Base-by-base conservation (phyloP, 2,329 filamentous ascomycete genomes). In the Fusarium praegraminearum region DNA sequence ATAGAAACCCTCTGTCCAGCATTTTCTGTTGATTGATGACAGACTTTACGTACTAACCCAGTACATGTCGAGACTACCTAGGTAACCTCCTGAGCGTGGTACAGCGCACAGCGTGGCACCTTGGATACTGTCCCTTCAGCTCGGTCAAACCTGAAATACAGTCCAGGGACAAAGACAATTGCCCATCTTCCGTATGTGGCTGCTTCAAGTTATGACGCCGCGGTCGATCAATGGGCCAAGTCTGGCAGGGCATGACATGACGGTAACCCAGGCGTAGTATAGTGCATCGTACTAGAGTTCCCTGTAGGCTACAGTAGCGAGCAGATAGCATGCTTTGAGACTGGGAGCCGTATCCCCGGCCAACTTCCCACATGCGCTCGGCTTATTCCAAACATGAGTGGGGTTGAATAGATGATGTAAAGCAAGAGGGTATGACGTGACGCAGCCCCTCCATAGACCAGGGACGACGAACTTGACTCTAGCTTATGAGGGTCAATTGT, bases 331-430 rank as follows among this genome's bases (percentile, higher is more conserved):
- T 36, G 32, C 47, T 50, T 26, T 16, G 32, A n/a, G 18, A 22
- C 40, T 43, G 28, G 30, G 28, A 38, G 46, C 40, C 45, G 49
- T 47, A 30, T 49, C 41, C 41, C 53, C 20, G 45, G 26, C 33
- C 30, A 43, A 46, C 41, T 44, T 65, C 46, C 51, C 63, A 28
- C 43, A 55, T 47, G 35, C 43, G 62, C 41, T 49, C 30, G 50
- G 16, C 20, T 9, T 43, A 24, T 54, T 43, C 43, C 26, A 41
- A 49, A 38, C 24, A 43, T 35, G 35, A 41, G 30, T 30, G 30
- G 35, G 36, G 57, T 53, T 65, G 36, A 40, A 28, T 51, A 53
- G 28, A 70, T 69, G 67, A 69, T 69, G 67, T 62, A 69, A 69
- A 69, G 52, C 24, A 46, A 57, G 26, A 56, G 43, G 46, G 32